Conservation (phyloP, 2,329 filamentous ascomycete species). For the Coniella vitis region DNA sequence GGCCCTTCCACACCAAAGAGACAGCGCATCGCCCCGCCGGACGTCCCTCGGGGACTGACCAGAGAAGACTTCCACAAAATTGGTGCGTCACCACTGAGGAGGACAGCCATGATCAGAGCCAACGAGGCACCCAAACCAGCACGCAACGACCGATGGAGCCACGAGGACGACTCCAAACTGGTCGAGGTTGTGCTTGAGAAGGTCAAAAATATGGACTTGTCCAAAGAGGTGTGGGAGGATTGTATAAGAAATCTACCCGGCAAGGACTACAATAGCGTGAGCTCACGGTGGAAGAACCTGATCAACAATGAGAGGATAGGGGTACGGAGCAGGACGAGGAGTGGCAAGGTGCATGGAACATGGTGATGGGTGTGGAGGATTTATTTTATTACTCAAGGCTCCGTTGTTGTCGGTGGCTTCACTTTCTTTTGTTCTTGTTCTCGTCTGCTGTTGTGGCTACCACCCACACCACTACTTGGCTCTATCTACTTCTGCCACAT, state of each 20-base stretch:
- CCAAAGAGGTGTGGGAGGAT: slow-evolving; percentile 60
- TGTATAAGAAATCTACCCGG: slow-evolving; percentile 54
- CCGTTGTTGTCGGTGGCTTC: too few species aligned
- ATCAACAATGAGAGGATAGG: slow-evolving; percentile 53
- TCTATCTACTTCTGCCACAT: background rate
- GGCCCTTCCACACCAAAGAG: slow-evolving; percentile 51
- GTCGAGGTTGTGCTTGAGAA: slow-evolving; percentile 64
- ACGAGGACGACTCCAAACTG: slow-evolving; percentile 57
- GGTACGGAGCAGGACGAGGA: slow-evolving; percentile 40
- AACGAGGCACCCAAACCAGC: slow-evolving; percentile 12
- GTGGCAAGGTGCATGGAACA: slow-evolving; percentile 45
- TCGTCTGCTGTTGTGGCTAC: background rate
- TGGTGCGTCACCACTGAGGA: slow-evolving; percentile 2
- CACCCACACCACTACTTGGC: background rate
- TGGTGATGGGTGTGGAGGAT: slow-evolving; percentile 36
- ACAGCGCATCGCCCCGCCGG: slow-evolving; percentile 52
- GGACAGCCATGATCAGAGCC: slow-evolving; percentile 35
- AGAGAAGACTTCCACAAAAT: slow-evolving; percentile 51
- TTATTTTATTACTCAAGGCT: too few species aligned
- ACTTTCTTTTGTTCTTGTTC: background rate
- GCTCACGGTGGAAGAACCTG: slow-evolving; percentile 56
- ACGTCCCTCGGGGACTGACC: slow-evolving; percentile 53
- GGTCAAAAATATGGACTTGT: slow-evolving; percentile 42
- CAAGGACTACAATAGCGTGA: slow-evolving; percentile 50
- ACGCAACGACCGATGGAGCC: slow-evolving; percentile 49